These are phyloP conservation scores for Fusarium sp. DNA, from an alignment of 2,329 filamentous ascomycete genomes.

Conservation along the genomic window DNA sequence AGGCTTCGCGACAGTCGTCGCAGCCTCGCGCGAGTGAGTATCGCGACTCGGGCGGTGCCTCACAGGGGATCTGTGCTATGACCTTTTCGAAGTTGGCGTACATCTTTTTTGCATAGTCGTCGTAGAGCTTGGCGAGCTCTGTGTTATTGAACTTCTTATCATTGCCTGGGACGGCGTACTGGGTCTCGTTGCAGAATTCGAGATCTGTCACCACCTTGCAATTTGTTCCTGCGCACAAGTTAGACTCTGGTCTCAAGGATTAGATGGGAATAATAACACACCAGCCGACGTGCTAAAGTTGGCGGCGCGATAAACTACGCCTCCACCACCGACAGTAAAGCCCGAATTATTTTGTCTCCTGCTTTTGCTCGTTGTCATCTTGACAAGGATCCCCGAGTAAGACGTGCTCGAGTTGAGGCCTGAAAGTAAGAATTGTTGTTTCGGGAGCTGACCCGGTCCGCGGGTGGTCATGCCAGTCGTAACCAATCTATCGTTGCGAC, in stretches of 20 bases:
- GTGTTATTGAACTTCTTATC: conserved; percentile 72
- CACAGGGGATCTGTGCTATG: conserved; percentile 88
- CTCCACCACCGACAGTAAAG: conserved; percentile 77
- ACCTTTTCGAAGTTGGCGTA: conserved; percentile 87
- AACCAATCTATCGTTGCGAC: conserved; percentile 64
- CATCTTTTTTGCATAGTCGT: conserved; percentile 77
- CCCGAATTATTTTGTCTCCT: conserved; percentile 55
- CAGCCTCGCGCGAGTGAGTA: conserved; percentile 89
- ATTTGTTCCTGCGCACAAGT: conserved; percentile 73
- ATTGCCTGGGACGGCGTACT: conserved; percentile 93
- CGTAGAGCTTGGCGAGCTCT: conserved; percentile 81
- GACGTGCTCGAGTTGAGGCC: conserved; percentile 79
- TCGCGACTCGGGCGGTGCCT: conserved; percentile 78
- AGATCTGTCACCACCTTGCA: conserved; percentile 91
- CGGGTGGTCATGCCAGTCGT: conserved; percentile 78
- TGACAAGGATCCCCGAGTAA: conserved; percentile 83
- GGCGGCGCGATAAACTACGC: conserved; percentile 79
- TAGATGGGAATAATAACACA: conserved; percentile 60
- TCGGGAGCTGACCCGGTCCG: conserved; percentile 77
- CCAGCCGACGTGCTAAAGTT: conserved; percentile 85
- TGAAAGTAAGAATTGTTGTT: conserved; percentile 89
- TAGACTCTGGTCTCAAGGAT: conserved; percentile 4
- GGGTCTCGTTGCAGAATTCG: conserved; percentile 89
- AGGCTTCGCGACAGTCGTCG: conserved; percentile 81
- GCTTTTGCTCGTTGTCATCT: conserved; percentile 64